Conservation (phyloP, 2,329 filamentous ascomycete genomes). For the Tolypocladium tropicale region DNA sequence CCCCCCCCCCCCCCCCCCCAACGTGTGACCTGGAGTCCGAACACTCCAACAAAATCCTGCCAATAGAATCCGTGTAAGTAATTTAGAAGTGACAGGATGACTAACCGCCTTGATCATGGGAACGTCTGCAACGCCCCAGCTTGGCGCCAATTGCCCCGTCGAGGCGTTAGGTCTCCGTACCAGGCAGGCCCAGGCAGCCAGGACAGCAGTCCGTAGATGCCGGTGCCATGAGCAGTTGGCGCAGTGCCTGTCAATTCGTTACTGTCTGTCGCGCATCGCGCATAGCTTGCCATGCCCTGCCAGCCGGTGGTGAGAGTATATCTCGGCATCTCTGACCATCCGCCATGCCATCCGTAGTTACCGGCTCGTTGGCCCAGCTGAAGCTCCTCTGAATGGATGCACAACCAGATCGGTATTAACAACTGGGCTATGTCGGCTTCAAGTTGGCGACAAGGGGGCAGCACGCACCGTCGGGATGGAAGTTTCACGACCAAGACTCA, state of each 20-base stretch:
- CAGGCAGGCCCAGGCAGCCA: background rate
- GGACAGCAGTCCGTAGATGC: background rate
- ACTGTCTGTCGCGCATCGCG: background rate
- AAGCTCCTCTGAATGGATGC: background rate
- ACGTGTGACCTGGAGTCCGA: too few species aligned
- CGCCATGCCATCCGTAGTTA: background rate
- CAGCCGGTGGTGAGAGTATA: background rate
- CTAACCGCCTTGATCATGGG: background rate
- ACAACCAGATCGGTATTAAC: background rate
- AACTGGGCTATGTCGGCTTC: background rate
- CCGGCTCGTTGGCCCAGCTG: background rate
- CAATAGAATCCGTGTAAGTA: background rate
- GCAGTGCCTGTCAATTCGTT: background rate
- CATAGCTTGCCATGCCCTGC: background rate
- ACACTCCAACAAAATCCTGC: background rate
- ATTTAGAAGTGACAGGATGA: background rate
- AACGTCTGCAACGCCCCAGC: slow-evolving; percentile 1
- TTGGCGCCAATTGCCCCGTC: background rate
- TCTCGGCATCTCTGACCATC: background rate
- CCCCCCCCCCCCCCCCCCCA: too few species aligned
- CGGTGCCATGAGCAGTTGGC: background rate
- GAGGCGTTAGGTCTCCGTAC: background rate
- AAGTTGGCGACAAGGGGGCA: background rate
- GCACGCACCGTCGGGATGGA: background rate
- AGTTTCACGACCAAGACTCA: background rate